Evolutionary conservation across 345 rosid species (phyloP), one percentile per base, ranked within the genome.

Genomic region (Ceriops decandra): DNA sequence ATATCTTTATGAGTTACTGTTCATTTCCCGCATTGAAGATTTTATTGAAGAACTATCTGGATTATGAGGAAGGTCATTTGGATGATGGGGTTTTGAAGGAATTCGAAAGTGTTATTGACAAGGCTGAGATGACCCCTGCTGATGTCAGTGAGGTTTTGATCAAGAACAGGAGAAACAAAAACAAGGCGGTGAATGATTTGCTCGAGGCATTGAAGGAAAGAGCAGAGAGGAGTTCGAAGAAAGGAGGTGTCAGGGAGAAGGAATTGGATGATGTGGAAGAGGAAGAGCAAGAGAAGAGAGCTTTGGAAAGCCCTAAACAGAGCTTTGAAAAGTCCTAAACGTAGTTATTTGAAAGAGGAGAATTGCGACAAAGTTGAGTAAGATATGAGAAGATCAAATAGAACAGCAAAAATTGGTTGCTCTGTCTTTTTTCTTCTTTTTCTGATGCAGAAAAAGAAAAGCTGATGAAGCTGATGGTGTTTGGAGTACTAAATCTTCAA

Each of bases 71-170:
- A 32, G 71, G 66, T 0, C 86, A 80, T 26, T 20, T 80, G 52
- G 74, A 71, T 11, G 79, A 9, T 0, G 79, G 6, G 54, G 71
- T 80, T 26, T 72, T 72, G 83, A 75, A 68, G 62, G 82, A 83
- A 70, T 67, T 93, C 32, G 79, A 68, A 70, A 80, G 72, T 46
- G 87, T 86, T 0, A 74, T 85, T 28, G 91, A 78, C 6, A 79
- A 71, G 56, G 93, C 97, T 13, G 83, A 86, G 86, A 90, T 89
- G 90, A 93, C 97, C 7, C 98, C 98, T 28, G 98, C 98, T 60
- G 98, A 93, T 69, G 80, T 93, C 0, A 93, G 97, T 67, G 98
- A 93, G 68, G 80, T 87, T 26, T 61, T 93, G 81, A 85, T 93
- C 33, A 93, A 86, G 87, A 86, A 89, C 74, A 68, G 90, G 66